Evolutionary conservation across 2,329 filamentous ascomycete genomes (phyloP).

Genomic region (Zymoseptoria passerinii): DNA sequence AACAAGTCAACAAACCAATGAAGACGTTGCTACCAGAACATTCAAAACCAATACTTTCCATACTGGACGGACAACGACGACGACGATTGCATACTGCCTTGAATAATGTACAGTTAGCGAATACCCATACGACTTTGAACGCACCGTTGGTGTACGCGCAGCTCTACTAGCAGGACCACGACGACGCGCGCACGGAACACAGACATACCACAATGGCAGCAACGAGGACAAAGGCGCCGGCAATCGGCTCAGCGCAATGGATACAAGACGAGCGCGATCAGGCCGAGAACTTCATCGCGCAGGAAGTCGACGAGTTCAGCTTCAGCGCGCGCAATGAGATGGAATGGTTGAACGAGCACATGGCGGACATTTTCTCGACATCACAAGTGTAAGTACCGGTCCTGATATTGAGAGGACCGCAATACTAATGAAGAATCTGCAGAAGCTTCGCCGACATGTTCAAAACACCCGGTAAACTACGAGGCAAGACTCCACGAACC

Average conservation of each 20-base stretch:
- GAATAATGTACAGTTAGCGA: slow-evolving; percentile 15
- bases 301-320: slow-evolving; percentile 86
- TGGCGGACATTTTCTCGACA: slow-evolving; percentile 84
- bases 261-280: slow-evolving; percentile 75
- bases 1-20: slow-evolving; percentile 1
- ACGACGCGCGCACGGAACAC: slow-evolving; percentile 8
- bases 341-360: slow-evolving; percentile 98
- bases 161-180: slow-evolving; percentile 6
- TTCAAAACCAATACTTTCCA: slow-evolving; percentile 4
- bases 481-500: slow-evolving; percentile 72
- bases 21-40: slow-evolving; percentile 2
- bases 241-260: slow-evolving; percentile 51
- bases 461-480: slow-evolving; percentile 80
- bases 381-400: slow-evolving; percentile 64
- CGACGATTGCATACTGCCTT: slow-evolving; percentile 4
- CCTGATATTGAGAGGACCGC: not conserved
- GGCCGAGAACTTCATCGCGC: slow-evolving; percentile 62
- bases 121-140: slow-evolving; percentile 3
- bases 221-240: slow-evolving; percentile 20
- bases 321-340: slow-evolving; percentile 89
- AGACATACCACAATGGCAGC: slow-evolving; percentile 17
- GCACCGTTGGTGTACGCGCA: slow-evolving; percentile 2
- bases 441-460: slow-evolving; percentile 94
- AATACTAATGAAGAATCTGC: slow-evolving; percentile 23
- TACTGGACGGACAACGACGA: slow-evolving; percentile 6